Evolutionary conservation across 306 rosid species (phyloP), one percentile per base, ranked within the genome.

Genomic region (Geum urbanum): DNA sequence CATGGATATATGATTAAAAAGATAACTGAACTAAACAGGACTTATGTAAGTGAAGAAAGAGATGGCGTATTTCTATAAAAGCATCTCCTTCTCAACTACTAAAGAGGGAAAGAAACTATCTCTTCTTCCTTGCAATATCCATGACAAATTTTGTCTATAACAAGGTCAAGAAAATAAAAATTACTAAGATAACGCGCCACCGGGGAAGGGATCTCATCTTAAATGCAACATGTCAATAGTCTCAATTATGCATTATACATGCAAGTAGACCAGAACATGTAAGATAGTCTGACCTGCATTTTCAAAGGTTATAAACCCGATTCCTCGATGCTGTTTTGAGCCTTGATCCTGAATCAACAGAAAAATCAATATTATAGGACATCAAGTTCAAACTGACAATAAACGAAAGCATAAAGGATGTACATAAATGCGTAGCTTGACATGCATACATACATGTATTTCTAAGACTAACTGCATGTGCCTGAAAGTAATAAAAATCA

Each of bases 231-330:
- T 1, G 51, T 43, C 18, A 53, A 19, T 43, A 52, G 20, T 32
- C 43, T 39, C 65, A 15, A 55, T 55, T 20, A 54, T 15, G 53
- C 72, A 66, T 60, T 15, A 32, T 5, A 24, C 39, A 15, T 15
- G 35, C 55, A 70, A 43, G 10, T 7, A 16, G 44, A 3, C 9
- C 19, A 27, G 54, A n/a, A 43, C 9, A 45, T 2, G 43, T 22
- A 18, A 75, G n/a, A 77, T 67, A 71, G 68, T 40, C 87, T 56
- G 70, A 95, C 99, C 99, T 87, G 99, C 83, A 84, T 54, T 95
- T 65, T 90, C 96, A 84, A 83, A 95, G 40, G 99, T 95, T 74
- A 95, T 89, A 74, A 95, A 95, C 50, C 99, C 99, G 73, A 95
- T 89, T 70, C 99, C 99, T 48, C 99, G 96, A 69, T 95, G 99